A percentile compares a stretch with the other conserved stretches of the same genome.
Evolutionary conservation across 768 basidiomycete genomes (phyloP).

Genomic region (Suillus fuscotomentosus): DNA sequence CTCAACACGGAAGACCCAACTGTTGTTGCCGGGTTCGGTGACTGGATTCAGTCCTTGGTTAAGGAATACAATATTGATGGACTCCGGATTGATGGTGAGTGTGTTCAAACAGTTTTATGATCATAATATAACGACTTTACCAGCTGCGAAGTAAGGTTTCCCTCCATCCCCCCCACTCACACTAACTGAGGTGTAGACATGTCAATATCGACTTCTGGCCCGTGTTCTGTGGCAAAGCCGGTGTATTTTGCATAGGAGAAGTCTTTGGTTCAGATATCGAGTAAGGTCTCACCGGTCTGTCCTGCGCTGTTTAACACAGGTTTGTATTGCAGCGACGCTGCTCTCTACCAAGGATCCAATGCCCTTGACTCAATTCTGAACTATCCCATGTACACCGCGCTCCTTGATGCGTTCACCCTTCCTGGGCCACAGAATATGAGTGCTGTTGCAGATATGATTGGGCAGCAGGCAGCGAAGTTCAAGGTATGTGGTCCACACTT

Average conservation of each 20-base stretch:
- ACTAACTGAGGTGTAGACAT: constrained; percentile 42
- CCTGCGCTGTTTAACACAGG: constrained; percentile 6
- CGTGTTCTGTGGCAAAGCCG: constrained; percentile 66
- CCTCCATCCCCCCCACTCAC: neutral
- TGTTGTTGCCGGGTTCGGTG: constrained; percentile 60
- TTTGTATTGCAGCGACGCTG: constrained; percentile 42
- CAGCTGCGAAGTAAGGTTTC: constrained; percentile 33
- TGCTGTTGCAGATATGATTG: constrained; percentile 50
- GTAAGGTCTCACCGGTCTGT: constrained; percentile 29
- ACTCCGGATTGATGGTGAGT: constrained; percentile 75
- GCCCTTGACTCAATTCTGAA: constrained; percentile 70
- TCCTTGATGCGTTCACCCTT: constrained; percentile 65
- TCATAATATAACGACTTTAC: neutral
- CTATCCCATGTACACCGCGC: constrained; percentile 65
- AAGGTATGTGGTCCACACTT: constrained; percentile 27
- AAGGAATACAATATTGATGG: constrained; percentile 76
- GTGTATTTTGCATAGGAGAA: constrained; percentile 86
- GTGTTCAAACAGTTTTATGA: neutral
- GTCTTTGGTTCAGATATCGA: constrained; percentile 56
- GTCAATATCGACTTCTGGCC: constrained; percentile 79
- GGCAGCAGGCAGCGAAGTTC: constrained; percentile 53
- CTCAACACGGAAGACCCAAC: constrained; percentile 69
- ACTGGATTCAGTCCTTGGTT: constrained; percentile 71
- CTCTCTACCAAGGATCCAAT: constrained; percentile 60
- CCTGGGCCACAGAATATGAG: constrained; percentile 66